phyloP scores from a whole-genome alignment of 2,329 filamentous ascomycete genomes.

The Alternaria sp. region DNA sequence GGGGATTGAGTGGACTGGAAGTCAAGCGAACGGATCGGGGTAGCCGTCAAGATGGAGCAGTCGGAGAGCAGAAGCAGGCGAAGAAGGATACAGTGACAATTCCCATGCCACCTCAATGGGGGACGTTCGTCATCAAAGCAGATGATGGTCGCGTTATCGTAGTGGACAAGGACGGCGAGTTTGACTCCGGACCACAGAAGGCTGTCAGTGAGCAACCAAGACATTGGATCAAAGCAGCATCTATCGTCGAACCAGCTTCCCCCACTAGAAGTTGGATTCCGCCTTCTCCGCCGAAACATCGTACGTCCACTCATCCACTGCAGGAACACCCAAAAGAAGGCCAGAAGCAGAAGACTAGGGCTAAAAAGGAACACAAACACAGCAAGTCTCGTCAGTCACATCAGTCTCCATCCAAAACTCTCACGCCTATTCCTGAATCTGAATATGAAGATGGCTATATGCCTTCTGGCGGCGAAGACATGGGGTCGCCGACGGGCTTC shows the following conservation, averaged over 20 bases:
- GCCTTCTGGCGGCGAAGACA: constrained; percentile 2
- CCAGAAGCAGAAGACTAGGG: neutral
- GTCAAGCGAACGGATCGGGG: constrained; percentile 10
- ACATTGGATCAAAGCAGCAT: constrained; percentile 23
- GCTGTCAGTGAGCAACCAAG: constrained; percentile 3
- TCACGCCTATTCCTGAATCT: constrained; percentile 24
- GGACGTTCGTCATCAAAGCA: constrained; percentile 36
- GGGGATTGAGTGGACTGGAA: constrained; percentile 16
- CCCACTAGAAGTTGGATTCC: neutral
- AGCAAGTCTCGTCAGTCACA: constrained; percentile 3
- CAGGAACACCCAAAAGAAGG: neutral
- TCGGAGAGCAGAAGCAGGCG: constrained; percentile 5
- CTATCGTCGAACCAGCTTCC: constrained; percentile 1
- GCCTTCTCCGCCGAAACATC: neutral
- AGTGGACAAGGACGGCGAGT: constrained; percentile 38
- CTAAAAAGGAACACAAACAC: neutral
- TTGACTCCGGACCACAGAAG: constrained; percentile 33
- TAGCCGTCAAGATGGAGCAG: neutral
- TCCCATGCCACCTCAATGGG: constrained; percentile 29
- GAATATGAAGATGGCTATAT: constrained; percentile 20
- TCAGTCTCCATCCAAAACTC: neutral
- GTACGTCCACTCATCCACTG: neutral
- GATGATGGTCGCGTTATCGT: constrained; percentile 39
- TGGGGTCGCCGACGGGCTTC: constrained; percentile 30
- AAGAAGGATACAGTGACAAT: constrained; percentile 29